A percentile compares a stretch with the other conserved stretches of the same genome.
Evolutionary conservation across 208 protist genomes (phyloP).

Genomic region (Naegleria gruberi): DNA sequence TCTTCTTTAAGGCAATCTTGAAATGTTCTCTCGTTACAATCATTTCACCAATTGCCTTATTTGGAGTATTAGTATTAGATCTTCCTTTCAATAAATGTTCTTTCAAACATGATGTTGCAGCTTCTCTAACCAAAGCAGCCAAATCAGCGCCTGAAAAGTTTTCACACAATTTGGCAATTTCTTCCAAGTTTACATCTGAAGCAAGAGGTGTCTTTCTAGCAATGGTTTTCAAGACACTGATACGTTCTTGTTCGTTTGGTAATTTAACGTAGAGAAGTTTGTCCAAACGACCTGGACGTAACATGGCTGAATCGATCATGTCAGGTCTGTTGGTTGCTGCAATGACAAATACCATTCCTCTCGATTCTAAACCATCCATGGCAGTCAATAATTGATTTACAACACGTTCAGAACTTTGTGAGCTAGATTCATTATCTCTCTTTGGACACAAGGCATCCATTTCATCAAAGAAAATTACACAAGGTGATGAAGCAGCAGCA

Average conservation of each 20-base stretch:
- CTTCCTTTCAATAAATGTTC: neutral
- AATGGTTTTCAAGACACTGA: slow-evolving; percentile 75
- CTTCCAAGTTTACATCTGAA: slow-evolving; percentile 57
- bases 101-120: slow-evolving; percentile 45
- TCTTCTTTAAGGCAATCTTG: neutral
- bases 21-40: neutral
- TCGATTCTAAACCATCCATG: slow-evolving; percentile 94
- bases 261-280: slow-evolving; percentile 93
- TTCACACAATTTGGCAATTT: slow-evolving; percentile 61
- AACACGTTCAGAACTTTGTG: slow-evolving; percentile 83
- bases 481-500: slow-evolving; percentile 78
- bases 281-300: slow-evolving; percentile 92
- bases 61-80: neutral
- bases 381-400: slow-evolving; percentile 99
- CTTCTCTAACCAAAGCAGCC: slow-evolving; percentile 77
- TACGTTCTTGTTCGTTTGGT: slow-evolving; percentile 65
- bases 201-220: slow-evolving; percentile 73
- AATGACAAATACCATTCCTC: slow-evolving; percentile 91
- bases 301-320: slow-evolving; percentile 95
- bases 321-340: slow-evolving; percentile 96
- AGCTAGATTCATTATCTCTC: slow-evolving; percentile 72
- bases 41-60: neutral
- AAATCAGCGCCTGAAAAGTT: slow-evolving; percentile 91
- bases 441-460: slow-evolving; percentile 92
- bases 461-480: slow-evolving; percentile 99